A percentile compares a stretch with the other conserved stretches of the same genome.
These are phyloP conservation scores for Rosa persica DNA, from an alignment of 306 rosid genomes.

Conservation along the genomic window DNA sequence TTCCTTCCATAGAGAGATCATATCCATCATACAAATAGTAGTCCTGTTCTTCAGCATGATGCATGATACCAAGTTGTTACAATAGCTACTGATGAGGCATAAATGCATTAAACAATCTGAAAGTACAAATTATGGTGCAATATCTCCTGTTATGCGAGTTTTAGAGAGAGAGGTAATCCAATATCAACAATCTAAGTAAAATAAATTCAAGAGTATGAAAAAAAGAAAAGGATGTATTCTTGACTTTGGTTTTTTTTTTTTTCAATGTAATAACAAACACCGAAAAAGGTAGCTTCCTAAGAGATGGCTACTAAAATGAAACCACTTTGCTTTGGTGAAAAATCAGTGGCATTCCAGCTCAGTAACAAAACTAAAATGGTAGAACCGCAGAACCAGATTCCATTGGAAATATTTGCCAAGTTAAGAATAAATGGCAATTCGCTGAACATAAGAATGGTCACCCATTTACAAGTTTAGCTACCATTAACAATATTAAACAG, in stretches of 20 bases:
- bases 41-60: neutral
- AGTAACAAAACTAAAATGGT: neutral
- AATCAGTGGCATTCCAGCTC: neutral
- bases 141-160: too few species aligned
- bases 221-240: too few species aligned
- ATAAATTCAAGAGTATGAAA: neutral
- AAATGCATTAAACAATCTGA: neutral
- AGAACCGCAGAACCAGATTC: neutral
- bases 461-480: neutral
- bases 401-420: slow-evolving; percentile 1
- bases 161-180: neutral
- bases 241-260: neutral
- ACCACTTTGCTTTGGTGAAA: neutral
- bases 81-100: neutral
- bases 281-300: neutral
- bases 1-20: neutral
- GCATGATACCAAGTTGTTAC: neutral
- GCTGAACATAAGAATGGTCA: slow-evolving; percentile 13
- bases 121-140: neutral
- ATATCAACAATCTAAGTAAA: neutral
- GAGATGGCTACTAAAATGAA: neutral
- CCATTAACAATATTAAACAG: neutral
- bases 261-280: neutral
- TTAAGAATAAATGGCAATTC: slow-evolving; percentile 28
- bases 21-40: neutral